A percentile compares a stretch with the other conserved stretches of the same genome.
phyloP scores from a whole-genome alignment of 345 rosid genomes.

The Gynandropsis gynandra region DNA sequence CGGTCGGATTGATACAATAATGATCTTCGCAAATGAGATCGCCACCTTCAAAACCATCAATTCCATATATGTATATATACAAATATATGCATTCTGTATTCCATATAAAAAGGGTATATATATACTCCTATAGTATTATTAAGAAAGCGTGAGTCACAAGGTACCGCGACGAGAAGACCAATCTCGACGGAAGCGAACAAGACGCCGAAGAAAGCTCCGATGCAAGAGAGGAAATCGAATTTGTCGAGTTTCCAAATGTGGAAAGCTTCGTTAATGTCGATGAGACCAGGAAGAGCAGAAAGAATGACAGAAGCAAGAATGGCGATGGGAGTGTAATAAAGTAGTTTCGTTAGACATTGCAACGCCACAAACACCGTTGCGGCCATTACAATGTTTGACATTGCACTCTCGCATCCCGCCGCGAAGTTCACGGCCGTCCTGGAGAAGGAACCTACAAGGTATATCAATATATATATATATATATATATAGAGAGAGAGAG shows the following conservation, averaged over 20 bases:
- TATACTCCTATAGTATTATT: too few relatives aligned
- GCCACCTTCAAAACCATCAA: conserved; percentile 38
- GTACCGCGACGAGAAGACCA: conserved; percentile 77
- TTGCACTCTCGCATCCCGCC: conserved; percentile 73
- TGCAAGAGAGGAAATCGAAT: conserved; percentile 77
- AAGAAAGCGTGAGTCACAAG: too few relatives aligned
- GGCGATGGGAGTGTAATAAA: conserved; percentile 71
- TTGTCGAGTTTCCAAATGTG: conserved; percentile 77
- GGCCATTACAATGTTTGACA: conserved; percentile 87
- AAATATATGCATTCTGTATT: neutral
- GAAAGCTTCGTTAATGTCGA: conserved; percentile 49
- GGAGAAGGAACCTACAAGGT: conserved; percentile 69
- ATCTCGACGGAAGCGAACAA: conserved; percentile 77
- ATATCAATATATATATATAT: too few relatives aligned
- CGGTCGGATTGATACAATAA: conserved; percentile 55
- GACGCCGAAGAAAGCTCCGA: conserved; percentile 79
- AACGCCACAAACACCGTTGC: conserved; percentile 59
- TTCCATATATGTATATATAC: neutral
- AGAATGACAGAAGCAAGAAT: conserved; percentile 79
- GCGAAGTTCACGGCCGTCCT: conserved; percentile 81
- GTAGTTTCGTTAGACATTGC: conserved; percentile 54
- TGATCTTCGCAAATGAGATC: conserved; percentile 72
- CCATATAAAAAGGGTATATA: too few relatives aligned
- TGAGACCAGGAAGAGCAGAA: conserved; percentile 80
- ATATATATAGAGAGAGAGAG: too few relatives aligned